phyloP scores from a whole-genome alignment of 2,329 filamentous ascomycete species.

The Clarireedia monteithiana region DNA sequence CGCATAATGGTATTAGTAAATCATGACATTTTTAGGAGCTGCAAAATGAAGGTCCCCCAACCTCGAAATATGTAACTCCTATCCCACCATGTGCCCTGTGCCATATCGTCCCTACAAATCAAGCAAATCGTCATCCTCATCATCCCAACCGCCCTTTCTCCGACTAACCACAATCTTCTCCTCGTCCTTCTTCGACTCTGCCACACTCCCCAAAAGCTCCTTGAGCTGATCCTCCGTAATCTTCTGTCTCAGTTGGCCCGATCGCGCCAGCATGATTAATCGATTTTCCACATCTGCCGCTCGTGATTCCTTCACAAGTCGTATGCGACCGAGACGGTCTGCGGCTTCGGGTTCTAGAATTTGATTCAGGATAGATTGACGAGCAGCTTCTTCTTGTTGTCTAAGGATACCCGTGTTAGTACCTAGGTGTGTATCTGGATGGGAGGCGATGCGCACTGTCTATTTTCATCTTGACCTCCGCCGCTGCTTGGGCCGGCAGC shows the following conservation, averaged over 20 bases:
- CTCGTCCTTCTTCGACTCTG: slow-evolving; percentile 67
- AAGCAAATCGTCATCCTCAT: slow-evolving; percentile 70
- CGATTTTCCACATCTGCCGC: slow-evolving; percentile 87
- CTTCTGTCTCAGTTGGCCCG: slow-evolving; percentile 77
- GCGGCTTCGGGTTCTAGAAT: slow-evolving; percentile 92
- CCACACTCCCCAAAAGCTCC: slow-evolving; percentile 76
- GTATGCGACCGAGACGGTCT: slow-evolving; percentile 87
- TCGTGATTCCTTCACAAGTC: slow-evolving; percentile 88
- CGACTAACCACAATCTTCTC: slow-evolving; percentile 82
- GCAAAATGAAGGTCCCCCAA: neutral
- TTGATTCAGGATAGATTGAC: slow-evolving; percentile 72
- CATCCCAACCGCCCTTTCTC: slow-evolving; percentile 79
- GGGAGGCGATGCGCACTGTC: slow-evolving; percentile 41
- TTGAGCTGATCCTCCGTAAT: slow-evolving; percentile 92
- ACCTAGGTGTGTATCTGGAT: slow-evolving; percentile 16
- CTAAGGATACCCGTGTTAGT: slow-evolving; percentile 22
- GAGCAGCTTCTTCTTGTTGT: slow-evolving; percentile 57
- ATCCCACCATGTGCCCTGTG: neutral
- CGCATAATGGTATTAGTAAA: slow-evolving; percentile 22
- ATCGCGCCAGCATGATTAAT: slow-evolving; percentile 82
- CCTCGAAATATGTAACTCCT: neutral
- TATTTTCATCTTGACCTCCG: slow-evolving; percentile 53
- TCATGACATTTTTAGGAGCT: slow-evolving; percentile 14
- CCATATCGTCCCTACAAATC: slow-evolving; percentile 35
- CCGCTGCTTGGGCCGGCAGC: slow-evolving; percentile 37